Base-by-base conservation (phyloP, 345 rosid genomes). In the Brassica nigra region DNA sequence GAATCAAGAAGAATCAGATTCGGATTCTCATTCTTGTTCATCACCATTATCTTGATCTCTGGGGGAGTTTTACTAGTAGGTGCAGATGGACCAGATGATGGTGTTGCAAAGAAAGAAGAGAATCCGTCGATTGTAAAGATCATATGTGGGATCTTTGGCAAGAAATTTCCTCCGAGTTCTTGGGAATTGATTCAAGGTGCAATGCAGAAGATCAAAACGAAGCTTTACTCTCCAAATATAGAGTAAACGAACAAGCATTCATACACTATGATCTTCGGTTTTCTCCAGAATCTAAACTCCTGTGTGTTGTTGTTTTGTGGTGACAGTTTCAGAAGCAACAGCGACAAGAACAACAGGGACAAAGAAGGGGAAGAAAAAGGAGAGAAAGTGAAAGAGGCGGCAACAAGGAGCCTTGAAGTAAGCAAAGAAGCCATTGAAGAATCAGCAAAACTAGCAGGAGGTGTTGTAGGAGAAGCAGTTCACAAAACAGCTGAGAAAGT, bases 311-410 rank as follows among this genome's bases (percentile, higher is more conserved):
- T 34, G 14, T 16, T 42, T 71, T 71, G 18, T 33, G 64, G 34
- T 77, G 58, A 67, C 74, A 89, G 93, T 84, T 90, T 90, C 47
- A 90, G 88, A 76, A 70, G 86, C 33, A 69, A 75, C 30, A 80
- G 71, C 2, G 77, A 76, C 8, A 84, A 20, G 23, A 77, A 58
- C 16, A 64, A 33, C 10, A 58, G 55, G 0, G 84, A 33, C 20
- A 39, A 68, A 33, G 68, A 58, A 6, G 78, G 69, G 59, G 33
- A 80, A 37, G 79, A 69, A 2, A 84, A 76, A 15, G 83, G 66
- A 63, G 88, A 78, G 57, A 84, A 76, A 66, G 62, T 92, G 84
- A 90, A 76, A 75, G 90, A 78, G 28, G 93, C 92, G n/a, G 92
- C 85, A 0, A 85, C 71, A 80, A 88, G 87, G 77, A 89, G 88